Conservation (phyloP, 345 rosid genomes). For the Aquilaria yunnanensis region DNA sequence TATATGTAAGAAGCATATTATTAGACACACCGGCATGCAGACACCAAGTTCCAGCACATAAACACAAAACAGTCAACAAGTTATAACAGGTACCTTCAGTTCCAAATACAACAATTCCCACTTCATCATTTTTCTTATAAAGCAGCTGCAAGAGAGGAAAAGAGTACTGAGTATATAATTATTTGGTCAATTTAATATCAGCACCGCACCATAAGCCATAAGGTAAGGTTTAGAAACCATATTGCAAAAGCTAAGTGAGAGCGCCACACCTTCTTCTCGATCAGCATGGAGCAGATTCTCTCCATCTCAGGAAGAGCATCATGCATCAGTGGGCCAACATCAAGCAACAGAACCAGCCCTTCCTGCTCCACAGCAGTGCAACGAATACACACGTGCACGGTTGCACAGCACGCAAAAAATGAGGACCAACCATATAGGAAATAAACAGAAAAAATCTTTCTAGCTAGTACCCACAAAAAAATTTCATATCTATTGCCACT, state of each 20-base stretch:
- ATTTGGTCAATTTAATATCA: not conserved
- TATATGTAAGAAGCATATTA: not conserved
- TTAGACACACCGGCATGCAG: not conserved
- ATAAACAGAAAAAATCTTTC: too few relatives aligned
- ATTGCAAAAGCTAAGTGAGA: too few relatives aligned
- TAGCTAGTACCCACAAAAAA: too few relatives aligned
- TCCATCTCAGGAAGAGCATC: constrained; percentile 51
- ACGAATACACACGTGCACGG: too few relatives aligned
- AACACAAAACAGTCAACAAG: not conserved
- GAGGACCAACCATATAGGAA: too few relatives aligned
- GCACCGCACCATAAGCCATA: not conserved
- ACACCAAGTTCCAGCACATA: not conserved
- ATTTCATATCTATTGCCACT: too few relatives aligned
- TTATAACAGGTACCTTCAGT: constrained; percentile 48
- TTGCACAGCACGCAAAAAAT: too few relatives aligned
- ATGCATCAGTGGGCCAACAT: constrained; percentile 88
- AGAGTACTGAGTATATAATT: not conserved
- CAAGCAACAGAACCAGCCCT: constrained; percentile 64
- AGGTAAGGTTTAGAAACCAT: too few relatives aligned
- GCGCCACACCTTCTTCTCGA: constrained; percentile 62
- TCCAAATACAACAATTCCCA: constrained; percentile 78
- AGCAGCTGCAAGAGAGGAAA: constrained; percentile 52
- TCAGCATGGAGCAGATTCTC: constrained; percentile 61
- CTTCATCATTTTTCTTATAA: constrained; percentile 70
- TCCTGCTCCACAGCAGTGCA: constrained; percentile 39